Evolutionary conservation across 2,329 filamentous ascomycete genomes (phyloP).

Genomic region (Alternaria alternata): DNA sequence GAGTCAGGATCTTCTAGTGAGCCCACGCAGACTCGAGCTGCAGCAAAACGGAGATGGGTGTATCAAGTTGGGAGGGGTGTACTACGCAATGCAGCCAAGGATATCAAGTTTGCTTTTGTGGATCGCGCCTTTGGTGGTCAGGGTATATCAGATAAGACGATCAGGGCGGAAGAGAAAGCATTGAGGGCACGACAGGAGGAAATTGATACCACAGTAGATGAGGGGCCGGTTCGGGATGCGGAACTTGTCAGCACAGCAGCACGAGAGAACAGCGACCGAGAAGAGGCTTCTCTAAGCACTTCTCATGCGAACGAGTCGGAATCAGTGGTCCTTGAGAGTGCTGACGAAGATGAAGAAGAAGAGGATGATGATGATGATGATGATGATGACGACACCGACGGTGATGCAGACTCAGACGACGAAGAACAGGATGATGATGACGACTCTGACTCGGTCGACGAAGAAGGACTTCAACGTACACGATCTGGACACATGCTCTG

Average conservation of each 20-base stretch:
- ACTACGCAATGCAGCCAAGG: constrained; percentile 64
- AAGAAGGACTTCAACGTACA: constrained; percentile 46
- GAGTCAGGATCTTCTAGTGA: constrained; percentile 26
- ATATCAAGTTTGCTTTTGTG: constrained; percentile 64
- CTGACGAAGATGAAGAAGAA: constrained; percentile 35
- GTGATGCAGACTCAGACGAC: constrained; percentile 36
- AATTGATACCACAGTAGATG: constrained; percentile 57
- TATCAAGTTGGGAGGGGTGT: constrained; percentile 67
- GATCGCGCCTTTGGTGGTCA: constrained; percentile 69
- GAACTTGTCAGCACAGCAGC: constrained; percentile 32
- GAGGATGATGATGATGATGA: constrained; percentile 34
- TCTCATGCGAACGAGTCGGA: constrained; percentile 6
- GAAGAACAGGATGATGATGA: constrained; percentile 41
- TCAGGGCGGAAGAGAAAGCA: constrained; percentile 53
- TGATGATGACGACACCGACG: constrained; percentile 34
- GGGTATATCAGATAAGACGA: constrained; percentile 54
- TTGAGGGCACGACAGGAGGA: constrained; percentile 54
- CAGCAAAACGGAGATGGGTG: constrained; percentile 64
- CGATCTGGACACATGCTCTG: constrained; percentile 55
- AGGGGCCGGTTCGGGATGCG: constrained; percentile 52
- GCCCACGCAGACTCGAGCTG: constrained; percentile 54
- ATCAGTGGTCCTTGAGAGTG: background rate
- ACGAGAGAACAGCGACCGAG: constrained; percentile 17
- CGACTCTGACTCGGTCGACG: constrained; percentile 36
- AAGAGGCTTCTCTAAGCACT: constrained; percentile 12